Percentiles rank a stretch among this genome's conserved stretches.
Evolutionary conservation across 208 protist species (phyloP).

Genomic region (Blastocrithidia nonstop): DNA sequence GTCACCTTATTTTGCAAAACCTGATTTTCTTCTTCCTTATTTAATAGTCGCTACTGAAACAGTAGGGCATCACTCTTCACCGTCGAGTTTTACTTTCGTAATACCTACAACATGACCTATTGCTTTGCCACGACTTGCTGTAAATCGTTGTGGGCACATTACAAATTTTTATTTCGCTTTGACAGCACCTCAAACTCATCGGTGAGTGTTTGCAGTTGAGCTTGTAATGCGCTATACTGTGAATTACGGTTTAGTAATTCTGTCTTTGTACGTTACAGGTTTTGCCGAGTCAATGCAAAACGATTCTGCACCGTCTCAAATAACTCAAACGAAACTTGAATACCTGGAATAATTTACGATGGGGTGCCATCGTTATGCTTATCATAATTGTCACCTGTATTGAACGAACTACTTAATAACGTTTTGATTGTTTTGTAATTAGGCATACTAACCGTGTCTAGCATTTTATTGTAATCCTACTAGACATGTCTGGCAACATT

Average conservation of each 20-base stretch:
- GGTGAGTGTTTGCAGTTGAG: slow-evolving; percentile 23
- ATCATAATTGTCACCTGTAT: no score
- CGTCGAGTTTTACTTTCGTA: slow-evolving; percentile 33
- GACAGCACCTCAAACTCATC: slow-evolving; percentile 30
- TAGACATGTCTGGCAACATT: slow-evolving; percentile 7
- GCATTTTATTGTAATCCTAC: slow-evolving; percentile 52
- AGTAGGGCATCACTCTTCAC: slow-evolving; percentile 28
- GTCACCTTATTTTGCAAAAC: slow-evolving; percentile 45
- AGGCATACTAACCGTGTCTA: slow-evolving; percentile 38
- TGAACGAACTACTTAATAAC: no score
- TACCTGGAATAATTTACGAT: slow-evolving; percentile 34
- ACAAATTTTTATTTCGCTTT: slow-evolving; percentile 28
- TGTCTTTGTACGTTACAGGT: slow-evolving; percentile 44
- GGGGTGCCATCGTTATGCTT: slow-evolving; percentile 23
- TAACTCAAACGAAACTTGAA: slow-evolving; percentile 73
- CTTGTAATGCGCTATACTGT: slow-evolving; percentile 35
- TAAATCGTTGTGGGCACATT: slow-evolving; percentile 47
- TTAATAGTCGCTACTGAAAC: slow-evolving; percentile 32
- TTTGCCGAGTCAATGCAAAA: slow-evolving; percentile 49
- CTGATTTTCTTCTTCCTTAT: slow-evolving; percentile 54
- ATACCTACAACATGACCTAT: slow-evolving; percentile 51
- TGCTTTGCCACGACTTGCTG: slow-evolving; percentile 52
- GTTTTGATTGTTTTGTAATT: slow-evolving; percentile 52
- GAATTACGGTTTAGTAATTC: slow-evolving; percentile 55
- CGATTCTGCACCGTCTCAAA: slow-evolving; percentile 77